These are phyloP conservation scores for Trichoderma brevicompactum DNA, from an alignment of 2,329 filamentous ascomycete genomes.

Conservation along the genomic window DNA sequence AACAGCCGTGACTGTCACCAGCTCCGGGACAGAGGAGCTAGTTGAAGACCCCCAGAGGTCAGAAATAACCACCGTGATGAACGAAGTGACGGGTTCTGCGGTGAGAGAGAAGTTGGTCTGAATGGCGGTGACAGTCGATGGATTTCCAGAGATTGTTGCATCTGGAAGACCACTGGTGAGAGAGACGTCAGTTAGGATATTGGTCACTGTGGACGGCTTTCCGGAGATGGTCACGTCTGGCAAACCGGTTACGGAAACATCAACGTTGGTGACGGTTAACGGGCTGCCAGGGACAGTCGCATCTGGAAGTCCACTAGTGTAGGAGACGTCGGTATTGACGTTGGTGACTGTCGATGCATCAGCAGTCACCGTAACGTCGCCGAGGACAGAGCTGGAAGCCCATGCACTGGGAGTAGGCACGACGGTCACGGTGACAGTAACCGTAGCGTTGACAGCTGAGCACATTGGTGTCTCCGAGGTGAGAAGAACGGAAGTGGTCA, in stretches of 20 bases:
- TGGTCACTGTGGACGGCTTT: conserved; percentile 39
- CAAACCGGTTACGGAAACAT: conserved; percentile 36
- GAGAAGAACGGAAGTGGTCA: conserved; percentile 30
- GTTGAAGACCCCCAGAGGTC: conserved; percentile 38
- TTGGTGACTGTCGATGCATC: conserved; percentile 40
- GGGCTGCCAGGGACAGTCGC: conserved; percentile 41
- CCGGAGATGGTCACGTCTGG: conserved; percentile 39
- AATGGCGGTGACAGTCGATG: conserved; percentile 40
- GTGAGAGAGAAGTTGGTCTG: conserved; percentile 35
- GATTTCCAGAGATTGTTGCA: conserved; percentile 40
- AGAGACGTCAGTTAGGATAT: conserved; percentile 35
- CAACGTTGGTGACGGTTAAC: conserved; percentile 40
- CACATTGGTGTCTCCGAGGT: conserved; percentile 28
- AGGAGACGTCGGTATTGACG: conserved; percentile 37
- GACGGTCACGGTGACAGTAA: conserved; percentile 36
- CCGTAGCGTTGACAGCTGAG: conserved; percentile 33
- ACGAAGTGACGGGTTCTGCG: conserved; percentile 30
- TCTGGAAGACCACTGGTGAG: conserved; percentile 36
- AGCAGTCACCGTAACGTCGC: conserved; percentile 38
- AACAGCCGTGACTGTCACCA: conserved; percentile 37
- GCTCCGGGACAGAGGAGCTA: conserved; percentile 7
- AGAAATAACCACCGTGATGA: conserved; percentile 39
- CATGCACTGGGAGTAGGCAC: conserved; percentile 27
- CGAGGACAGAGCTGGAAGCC: conserved; percentile 29
- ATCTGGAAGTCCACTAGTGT: conserved; percentile 41